These are phyloP conservation scores for Parastagonospora avenae DNA, from an alignment of 2,329 filamentous ascomycete genomes.

Conservation along the genomic window DNA sequence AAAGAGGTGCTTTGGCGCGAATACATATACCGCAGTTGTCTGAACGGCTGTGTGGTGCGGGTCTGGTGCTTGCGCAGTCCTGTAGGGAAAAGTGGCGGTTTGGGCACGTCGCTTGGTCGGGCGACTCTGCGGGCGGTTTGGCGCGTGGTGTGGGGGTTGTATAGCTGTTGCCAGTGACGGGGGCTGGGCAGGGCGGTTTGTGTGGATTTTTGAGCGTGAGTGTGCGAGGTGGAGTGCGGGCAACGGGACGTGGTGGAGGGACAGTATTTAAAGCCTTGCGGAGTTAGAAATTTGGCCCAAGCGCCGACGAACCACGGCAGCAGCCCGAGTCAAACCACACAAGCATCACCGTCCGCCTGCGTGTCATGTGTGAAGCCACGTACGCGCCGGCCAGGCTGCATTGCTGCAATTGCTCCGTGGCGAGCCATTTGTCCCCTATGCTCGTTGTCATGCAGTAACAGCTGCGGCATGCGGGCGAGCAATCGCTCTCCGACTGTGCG, in stretches of 20 bases:
- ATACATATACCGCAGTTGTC: conserved; percentile 87
- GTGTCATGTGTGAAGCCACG: conserved; percentile 5
- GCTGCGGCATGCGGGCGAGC: not conserved
- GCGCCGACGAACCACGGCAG: conserved; percentile 12
- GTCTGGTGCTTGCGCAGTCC: conserved; percentile 38
- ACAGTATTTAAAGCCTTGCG: conserved; percentile 19
- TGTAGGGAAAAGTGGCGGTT: conserved; percentile 41
- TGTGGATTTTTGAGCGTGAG: conserved; percentile 26
- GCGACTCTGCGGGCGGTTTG: conserved; percentile 29
- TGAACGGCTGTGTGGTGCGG: conserved; percentile 29
- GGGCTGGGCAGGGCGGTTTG: conserved; percentile 22
- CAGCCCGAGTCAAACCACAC: conserved; percentile 6
- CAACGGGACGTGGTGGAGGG: conserved; percentile 16
- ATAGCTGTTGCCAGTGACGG: conserved; percentile 23
- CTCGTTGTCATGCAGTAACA: not conserved
- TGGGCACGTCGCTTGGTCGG: conserved; percentile 30
- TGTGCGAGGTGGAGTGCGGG: conserved; percentile 25
- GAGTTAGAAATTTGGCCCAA: conserved; percentile 22
- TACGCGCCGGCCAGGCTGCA: conserved; percentile 1
- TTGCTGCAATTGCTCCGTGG: not conserved
- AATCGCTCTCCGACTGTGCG: not conserved
- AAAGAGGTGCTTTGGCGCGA: conserved; percentile 94
- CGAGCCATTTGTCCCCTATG: too few relatives aligned
- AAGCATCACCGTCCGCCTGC: conserved; percentile 5
- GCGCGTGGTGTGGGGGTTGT: conserved; percentile 9